Evolutionary conservation across 768 basidiomycete species (phyloP), one percentile per base, ranked within the genome.

Genomic region (Phylloporus sp.): DNA sequence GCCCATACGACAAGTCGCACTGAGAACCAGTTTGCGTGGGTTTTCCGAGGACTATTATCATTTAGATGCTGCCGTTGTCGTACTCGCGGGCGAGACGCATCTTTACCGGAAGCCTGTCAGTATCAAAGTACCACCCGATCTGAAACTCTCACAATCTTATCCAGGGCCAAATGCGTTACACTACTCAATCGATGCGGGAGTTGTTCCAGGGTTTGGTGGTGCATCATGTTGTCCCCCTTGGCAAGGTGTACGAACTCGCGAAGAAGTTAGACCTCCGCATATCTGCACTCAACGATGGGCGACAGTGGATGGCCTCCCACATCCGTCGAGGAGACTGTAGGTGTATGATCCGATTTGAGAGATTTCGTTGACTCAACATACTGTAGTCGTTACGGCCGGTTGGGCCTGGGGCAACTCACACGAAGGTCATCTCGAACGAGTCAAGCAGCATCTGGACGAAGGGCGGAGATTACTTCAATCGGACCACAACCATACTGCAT

Each of bases 1-100:
- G 23, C 65, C 69, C 17, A 59, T 62, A 24, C 59, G 52, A 29
- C 66, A 73, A 48, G 66, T 71, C 34, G 65, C 52, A 3, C 58
- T 48, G 14, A 63, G 62, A 32, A 48, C 57, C 34, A 58, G 58
- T n/a, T 57, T 75, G 38, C 64, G 62, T 17, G 71, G 72, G 10
- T 66, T 69, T 27, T 24, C 57, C 17, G 74, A 74, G 17, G 71
- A 74, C 35, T 75, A 62, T 42, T 44, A 38, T 15, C 43, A 61
- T 28, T 29, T 65, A 18, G 54, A 62, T 20, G 62, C 65, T 14
- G 67, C 72, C 37, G 62, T 74, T 24, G 52, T 73, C 10, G 36
- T 71, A 4, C 67, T 74, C 44, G 66, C 62, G 17, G 73, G 72
- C 22, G 69, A 72, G 50, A 67, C 61, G 0, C 71, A 70, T 46